Conservation (phyloP, 192 early-diverging fungal genomes). For the Coemansia umbellata region DNA sequence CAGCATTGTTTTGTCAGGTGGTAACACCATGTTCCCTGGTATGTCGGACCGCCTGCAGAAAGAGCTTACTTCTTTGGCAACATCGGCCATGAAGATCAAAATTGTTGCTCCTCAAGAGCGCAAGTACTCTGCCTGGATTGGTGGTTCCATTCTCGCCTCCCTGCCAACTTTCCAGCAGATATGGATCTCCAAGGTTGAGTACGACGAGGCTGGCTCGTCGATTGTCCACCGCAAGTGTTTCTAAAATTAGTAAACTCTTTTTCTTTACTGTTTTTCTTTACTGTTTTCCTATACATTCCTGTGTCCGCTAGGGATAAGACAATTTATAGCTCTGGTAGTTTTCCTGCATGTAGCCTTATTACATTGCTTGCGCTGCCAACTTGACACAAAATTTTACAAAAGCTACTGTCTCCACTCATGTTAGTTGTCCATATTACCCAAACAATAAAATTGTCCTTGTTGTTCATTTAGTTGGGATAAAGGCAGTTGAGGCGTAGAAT, state of each 20-base stretch:
- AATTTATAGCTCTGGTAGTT: no score
- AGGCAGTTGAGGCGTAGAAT: no score
- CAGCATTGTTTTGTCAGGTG: conserved; percentile 95
- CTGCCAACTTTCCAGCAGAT: conserved; percentile 98
- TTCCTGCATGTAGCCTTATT: no score
- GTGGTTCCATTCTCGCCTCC: conserved; percentile 95
- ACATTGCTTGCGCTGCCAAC: no score
- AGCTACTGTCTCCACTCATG: no score
- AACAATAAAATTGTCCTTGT: no score
- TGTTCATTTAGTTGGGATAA: no score
- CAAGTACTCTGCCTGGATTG: conserved; percentile 99
- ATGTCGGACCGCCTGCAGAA: conserved; percentile 97
- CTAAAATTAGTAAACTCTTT: no score
- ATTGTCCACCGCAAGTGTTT: conserved; percentile 99
- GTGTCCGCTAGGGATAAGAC: no score
- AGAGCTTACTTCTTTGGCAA: conserved; percentile 93
- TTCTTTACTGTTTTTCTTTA: neutral
- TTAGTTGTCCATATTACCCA: no score
- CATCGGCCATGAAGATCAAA: conserved; percentile 95
- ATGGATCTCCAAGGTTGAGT: conserved; percentile 99
- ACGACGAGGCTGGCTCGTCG: conserved; percentile 95
- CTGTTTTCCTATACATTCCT: no score
- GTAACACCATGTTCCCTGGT: conserved; percentile 97
- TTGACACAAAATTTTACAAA: no score
- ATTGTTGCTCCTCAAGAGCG: conserved; percentile 98